Conservation (phyloP, 1,284 basidiomycete genomes). For the Pseudozyma sp. region DNA sequence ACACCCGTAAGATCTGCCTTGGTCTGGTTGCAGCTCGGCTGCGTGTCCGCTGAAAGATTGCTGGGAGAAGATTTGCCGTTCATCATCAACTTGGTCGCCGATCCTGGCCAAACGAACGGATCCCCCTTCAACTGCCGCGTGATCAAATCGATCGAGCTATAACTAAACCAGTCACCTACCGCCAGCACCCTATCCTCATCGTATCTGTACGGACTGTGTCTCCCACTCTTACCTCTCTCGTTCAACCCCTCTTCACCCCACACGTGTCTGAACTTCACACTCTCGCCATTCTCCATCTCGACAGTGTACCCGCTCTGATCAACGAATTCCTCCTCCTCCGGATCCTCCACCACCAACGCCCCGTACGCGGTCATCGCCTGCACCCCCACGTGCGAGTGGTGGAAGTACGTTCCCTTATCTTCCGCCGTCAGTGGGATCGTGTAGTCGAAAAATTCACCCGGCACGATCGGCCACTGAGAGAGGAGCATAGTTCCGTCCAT, state of each 20-base stretch:
- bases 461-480: constrained; percentile 55
- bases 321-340: not conserved
- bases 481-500: constrained; percentile 59
- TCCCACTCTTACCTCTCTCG: not conserved
- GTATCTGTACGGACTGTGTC: constrained; percentile 22
- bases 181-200: constrained; percentile 48
- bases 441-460: constrained; percentile 51
- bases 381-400: constrained; percentile 59
- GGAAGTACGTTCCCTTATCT: constrained; percentile 44
- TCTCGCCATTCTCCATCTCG: not conserved
- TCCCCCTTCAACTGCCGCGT: constrained; percentile 24
- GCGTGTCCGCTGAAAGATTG: not conserved
- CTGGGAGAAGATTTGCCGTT: constrained; percentile 40
- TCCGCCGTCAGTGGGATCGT: constrained; percentile 31
- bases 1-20: constrained; percentile 1
- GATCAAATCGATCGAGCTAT: constrained; percentile 16
- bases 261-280: constrained; percentile 7
- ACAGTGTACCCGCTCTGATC: constrained; percentile 4
- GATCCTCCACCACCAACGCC: constrained; percentile 54
- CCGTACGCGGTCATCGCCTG: constrained; percentile 57
- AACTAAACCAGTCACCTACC: constrained; percentile 51
- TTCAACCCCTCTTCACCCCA: constrained; percentile 10
- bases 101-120: constrained; percentile 59
- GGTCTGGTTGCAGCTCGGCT: constrained; percentile 40
- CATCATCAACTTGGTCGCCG: constrained; percentile 42